These are phyloP conservation scores for Boletus subcaerulescens DNA, from an alignment of 768 basidiomycete species.

Conservation along the genomic window DNA sequence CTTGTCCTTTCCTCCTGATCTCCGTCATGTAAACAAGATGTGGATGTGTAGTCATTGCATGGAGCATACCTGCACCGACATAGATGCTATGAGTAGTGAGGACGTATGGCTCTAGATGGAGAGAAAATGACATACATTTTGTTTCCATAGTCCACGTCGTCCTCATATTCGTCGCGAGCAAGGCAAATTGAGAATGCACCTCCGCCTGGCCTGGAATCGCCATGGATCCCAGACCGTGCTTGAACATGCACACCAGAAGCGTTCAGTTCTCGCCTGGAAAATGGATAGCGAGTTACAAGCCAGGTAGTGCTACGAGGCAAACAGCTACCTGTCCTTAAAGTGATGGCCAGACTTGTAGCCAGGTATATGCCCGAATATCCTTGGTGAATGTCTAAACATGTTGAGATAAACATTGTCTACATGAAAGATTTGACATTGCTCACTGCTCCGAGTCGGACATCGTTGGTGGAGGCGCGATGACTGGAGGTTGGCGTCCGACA, in stretches of 20 bases:
- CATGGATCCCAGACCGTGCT: background rate
- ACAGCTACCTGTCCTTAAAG: background rate
- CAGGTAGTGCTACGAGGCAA: background rate
- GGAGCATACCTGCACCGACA: constrained; percentile 29
- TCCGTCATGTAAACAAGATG: background rate
- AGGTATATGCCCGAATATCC: background rate
- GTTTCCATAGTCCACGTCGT: constrained; percentile 22
- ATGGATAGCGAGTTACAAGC: background rate
- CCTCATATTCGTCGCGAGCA: background rate
- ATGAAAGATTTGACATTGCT: background rate
- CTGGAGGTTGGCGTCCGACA: no score
- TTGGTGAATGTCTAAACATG: background rate
- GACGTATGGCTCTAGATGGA: background rate
- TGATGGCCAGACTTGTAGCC: background rate
- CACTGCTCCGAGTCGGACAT: background rate
- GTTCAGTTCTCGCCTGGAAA: background rate
- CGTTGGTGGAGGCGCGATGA: no score
- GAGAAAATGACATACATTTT: constrained; percentile 30
- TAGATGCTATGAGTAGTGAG: constrained; percentile 29
- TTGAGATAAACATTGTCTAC: background rate
- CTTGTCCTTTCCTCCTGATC: constrained; percentile 22
- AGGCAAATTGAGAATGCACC: background rate
- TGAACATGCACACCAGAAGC: background rate
- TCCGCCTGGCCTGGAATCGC: background rate
- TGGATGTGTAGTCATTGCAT: background rate